A percentile compares a stretch with the other conserved stretches of the same genome.
phyloP scores from a whole-genome alignment of 306 rosid genomes.

The Citrullus mucosospermus region DNA sequence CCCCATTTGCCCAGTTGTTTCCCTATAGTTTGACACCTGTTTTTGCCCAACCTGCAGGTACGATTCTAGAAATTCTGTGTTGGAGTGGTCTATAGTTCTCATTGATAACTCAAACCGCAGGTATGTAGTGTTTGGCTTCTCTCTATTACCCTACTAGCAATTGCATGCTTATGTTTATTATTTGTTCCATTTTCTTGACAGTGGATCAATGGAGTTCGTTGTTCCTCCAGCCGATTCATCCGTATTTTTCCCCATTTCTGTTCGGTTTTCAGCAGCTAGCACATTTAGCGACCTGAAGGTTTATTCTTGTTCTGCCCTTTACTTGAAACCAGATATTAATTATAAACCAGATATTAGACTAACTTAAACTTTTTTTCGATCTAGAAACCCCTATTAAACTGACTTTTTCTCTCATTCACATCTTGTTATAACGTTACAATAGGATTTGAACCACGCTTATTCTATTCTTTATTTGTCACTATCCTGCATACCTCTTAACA shows the following conservation, averaged over 20 bases:
- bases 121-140: constrained; percentile 15
- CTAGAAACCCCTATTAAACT: neutral
- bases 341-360: neutral
- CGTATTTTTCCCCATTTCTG: constrained; percentile 78
- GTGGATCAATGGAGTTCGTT: constrained; percentile 92
- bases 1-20: neutral
- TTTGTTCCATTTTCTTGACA: constrained; percentile 20
- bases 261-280: constrained; percentile 54
- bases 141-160: neutral
- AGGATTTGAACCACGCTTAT: neutral
- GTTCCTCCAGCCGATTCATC: constrained; percentile 86
- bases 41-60: constrained; percentile 33
- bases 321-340: neutral
- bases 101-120: constrained; percentile 82
- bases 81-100: constrained; percentile 78
- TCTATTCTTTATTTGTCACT: neutral
- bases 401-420: neutral
- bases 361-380: neutral
- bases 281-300: constrained; percentile 92
- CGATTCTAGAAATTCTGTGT: constrained; percentile 71
- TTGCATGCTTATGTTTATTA: neutral
- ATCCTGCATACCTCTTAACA: neutral
- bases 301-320: constrained; percentile 1
- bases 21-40: neutral
- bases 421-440: neutral